phyloP scores from a whole-genome alignment of 768 basidiomycete genomes.

The Glaciozyma antarctica region DNA sequence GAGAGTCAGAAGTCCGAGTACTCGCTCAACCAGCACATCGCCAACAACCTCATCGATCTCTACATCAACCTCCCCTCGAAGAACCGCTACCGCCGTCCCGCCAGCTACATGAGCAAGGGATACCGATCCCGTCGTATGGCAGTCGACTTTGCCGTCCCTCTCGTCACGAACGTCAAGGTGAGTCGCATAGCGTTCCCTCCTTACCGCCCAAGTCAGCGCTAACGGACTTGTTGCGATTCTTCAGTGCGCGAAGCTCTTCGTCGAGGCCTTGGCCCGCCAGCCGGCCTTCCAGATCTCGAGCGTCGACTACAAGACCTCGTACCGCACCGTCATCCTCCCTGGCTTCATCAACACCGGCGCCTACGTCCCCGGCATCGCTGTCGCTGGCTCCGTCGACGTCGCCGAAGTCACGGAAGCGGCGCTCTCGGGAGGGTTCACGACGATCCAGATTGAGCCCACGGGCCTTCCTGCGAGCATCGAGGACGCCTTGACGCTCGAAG shows the following conservation, averaged over 20 bases:
- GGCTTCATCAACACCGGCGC: conserved; percentile 81
- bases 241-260: conserved; percentile 80
- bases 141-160: conserved; percentile 92
- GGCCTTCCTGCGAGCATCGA: conserved; percentile 56
- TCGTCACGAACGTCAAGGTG: conserved; percentile 89
- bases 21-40: conserved; percentile 90
- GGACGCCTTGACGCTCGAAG: conserved; percentile 58
- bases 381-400: conserved; percentile 52
- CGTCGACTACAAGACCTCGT: conserved; percentile 88
- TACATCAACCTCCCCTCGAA: conserved; percentile 99
- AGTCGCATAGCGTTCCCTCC: too few species aligned
- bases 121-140: conserved; percentile 97
- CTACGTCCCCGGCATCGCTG: conserved; percentile 65
- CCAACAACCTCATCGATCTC: conserved; percentile 76
- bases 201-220: too few species aligned
- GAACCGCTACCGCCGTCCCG: conserved; percentile 92
- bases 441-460: conserved; percentile 64
- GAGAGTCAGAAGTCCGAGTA: conserved; percentile 87
- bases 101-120: conserved; percentile 92
- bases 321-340: conserved; percentile 79
- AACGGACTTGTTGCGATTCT: too few species aligned
- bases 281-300: conserved; percentile 81
- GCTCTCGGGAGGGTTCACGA: conserved; percentile 81
- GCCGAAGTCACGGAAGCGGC: conserved; percentile 65
- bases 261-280: conserved; percentile 73